These are phyloP conservation scores for Raffaelea deltoideospora DNA, from an alignment of 2,329 filamentous ascomycete genomes.

Conservation along the genomic window DNA sequence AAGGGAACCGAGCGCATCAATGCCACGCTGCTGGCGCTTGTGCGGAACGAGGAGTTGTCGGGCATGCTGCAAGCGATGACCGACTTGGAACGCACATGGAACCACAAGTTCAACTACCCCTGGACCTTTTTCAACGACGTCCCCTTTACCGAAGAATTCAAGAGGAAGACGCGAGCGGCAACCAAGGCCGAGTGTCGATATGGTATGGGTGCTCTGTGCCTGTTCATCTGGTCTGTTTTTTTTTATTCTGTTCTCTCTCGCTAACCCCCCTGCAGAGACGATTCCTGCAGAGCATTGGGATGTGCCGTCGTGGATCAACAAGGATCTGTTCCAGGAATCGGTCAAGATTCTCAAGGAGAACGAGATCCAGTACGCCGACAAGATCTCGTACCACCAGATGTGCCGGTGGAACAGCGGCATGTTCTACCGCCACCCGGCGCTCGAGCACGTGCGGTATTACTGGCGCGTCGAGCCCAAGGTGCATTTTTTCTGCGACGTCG, in stretches of 20 bases:
- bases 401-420: conserved; percentile 97
- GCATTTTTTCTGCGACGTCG: conserved; percentile 96
- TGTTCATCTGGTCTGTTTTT: background rate
- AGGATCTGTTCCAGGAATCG: conserved; percentile 72
- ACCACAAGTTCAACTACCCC: conserved; percentile 97
- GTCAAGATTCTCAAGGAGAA: conserved; percentile 69
- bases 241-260: background rate
- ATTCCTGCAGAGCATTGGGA: conserved; percentile 96
- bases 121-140: conserved; percentile 99
- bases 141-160: conserved; percentile 88
- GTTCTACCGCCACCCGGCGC: conserved; percentile 91
- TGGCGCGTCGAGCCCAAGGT: conserved; percentile 98
- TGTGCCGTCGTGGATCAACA: conserved; percentile 80
- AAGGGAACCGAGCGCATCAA: conserved; percentile 72
- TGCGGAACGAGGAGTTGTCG: conserved; percentile 77
- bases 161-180: conserved; percentile 58
- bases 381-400: conserved; percentile 95
- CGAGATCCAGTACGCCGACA: conserved; percentile 78
- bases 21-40: conserved; percentile 80
- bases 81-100: conserved; percentile 91
- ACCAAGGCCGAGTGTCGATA: conserved; percentile 84
- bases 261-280: conserved; percentile 38
- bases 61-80: conserved; percentile 78
- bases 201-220: conserved; percentile 32
- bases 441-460: conserved; percentile 75